phyloP scores from a whole-genome alignment of 2,329 filamentous ascomycete genomes.

The Penicillium sp. region DNA sequence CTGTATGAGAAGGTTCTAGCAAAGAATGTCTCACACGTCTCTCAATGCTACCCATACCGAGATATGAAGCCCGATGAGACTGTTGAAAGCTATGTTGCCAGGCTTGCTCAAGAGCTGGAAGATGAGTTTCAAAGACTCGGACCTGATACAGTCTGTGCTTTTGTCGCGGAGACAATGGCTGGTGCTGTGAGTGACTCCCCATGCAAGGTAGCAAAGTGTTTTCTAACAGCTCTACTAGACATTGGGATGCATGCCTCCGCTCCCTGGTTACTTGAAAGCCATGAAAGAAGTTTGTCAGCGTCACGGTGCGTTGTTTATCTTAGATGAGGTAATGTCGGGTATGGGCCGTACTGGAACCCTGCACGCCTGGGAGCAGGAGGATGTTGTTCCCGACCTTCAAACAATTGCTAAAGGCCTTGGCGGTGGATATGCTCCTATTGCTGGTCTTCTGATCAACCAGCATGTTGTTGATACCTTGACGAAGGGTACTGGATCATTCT shows the following conservation, averaged over 20 bases:
- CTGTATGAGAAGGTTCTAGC: constrained; percentile 61
- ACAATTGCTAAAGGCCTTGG: constrained; percentile 59
- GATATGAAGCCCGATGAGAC: constrained; percentile 51
- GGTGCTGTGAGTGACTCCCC: constrained; percentile 41
- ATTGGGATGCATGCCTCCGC: constrained; percentile 53
- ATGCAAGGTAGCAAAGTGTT: accelerated
- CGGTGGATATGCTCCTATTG: constrained; percentile 55
- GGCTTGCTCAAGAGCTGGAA: constrained; percentile 64
- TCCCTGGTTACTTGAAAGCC: constrained; percentile 56
- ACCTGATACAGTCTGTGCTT: constrained; percentile 64
- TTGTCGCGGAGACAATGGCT: constrained; percentile 58
- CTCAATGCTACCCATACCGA: constrained; percentile 64
- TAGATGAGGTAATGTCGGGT: constrained; percentile 56
- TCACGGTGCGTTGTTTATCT: constrained; percentile 53
- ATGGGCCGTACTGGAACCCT: constrained; percentile 55
- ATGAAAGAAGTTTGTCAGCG: constrained; percentile 56
- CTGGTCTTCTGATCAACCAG: constrained; percentile 51
- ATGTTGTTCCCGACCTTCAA: constrained; percentile 56
- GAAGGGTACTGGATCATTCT: constrained; percentile 47
- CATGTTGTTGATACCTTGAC: constrained; percentile 49
- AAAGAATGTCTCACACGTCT: constrained; percentile 57
- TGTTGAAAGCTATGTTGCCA: constrained; percentile 56
- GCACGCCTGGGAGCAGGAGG: constrained; percentile 58
- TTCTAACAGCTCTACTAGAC: constrained; percentile 26
- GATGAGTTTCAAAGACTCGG: constrained; percentile 63